Evolutionary conservation across 1,284 basidiomycete species (phyloP).

Genomic region (Austroboletus niveus): DNA sequence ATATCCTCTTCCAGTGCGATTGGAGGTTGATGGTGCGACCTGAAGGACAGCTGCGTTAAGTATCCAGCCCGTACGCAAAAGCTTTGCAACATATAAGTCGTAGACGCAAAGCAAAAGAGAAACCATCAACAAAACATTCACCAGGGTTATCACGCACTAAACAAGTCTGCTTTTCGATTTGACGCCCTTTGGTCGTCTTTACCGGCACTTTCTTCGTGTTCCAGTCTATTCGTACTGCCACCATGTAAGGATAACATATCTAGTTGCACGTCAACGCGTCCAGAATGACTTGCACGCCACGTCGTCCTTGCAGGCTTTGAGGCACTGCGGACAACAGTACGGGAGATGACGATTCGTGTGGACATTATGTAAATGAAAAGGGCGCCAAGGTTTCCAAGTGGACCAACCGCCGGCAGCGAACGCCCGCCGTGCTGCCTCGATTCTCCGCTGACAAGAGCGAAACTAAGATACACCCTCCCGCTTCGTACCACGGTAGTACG

Average conservation of each 20-base stretch:
- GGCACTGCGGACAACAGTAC: slow-evolving; percentile 35
- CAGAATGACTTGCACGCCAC: slow-evolving; percentile 45
- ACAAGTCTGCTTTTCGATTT: slow-evolving; percentile 40
- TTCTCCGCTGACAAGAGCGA: slow-evolving; percentile 42
- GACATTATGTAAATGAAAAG: slow-evolving; percentile 26
- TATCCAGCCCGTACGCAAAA: slow-evolving; percentile 74
- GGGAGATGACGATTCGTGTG: background rate
- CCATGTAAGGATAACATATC: slow-evolving; percentile 41
- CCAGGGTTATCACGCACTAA: too few relatives aligned
- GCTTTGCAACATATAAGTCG: slow-evolving; percentile 36
- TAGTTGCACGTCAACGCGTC: slow-evolving; percentile 47
- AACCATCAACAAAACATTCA: too few relatives aligned
- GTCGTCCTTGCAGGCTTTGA: slow-evolving; percentile 39
- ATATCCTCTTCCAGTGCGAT: too few relatives aligned
- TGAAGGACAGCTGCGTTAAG: slow-evolving; percentile 66
- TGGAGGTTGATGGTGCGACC: slow-evolving; percentile 37
- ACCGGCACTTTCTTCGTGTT: slow-evolving; percentile 35
- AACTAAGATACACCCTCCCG: slow-evolving; percentile 48
- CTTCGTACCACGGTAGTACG: slow-evolving; percentile 45
- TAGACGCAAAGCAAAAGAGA: background rate
- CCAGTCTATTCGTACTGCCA: background rate
- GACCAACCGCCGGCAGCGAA: slow-evolving; percentile 52
- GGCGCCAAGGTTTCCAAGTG: too few relatives aligned
- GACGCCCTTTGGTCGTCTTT: slow-evolving; percentile 54
- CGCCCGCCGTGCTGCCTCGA: slow-evolving; percentile 44